phyloP scores from a whole-genome alignment of 1,284 basidiomycete genomes.

The Agaricales sp. region DNA sequence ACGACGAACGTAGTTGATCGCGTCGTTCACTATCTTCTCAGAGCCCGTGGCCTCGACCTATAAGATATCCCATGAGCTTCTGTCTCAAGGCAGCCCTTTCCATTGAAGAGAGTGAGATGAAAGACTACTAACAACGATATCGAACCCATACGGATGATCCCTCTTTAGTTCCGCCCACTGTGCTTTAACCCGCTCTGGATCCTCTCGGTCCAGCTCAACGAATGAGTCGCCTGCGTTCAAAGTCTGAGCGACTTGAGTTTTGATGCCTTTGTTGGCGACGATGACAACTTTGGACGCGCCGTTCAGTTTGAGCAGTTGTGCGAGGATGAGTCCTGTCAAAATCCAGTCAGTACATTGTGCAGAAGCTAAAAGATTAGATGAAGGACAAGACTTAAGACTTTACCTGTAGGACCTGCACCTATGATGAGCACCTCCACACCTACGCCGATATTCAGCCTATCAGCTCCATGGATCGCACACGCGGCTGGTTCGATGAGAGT shows the following conservation, averaged over 20 bases:
- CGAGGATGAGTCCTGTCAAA: constrained; percentile 67
- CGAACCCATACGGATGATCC: constrained; percentile 79
- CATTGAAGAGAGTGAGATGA: background rate
- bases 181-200: constrained; percentile 41
- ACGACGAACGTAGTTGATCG: constrained; percentile 77
- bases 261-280: constrained; percentile 79
- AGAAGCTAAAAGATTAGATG: constrained; percentile 10
- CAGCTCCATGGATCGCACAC: constrained; percentile 54
- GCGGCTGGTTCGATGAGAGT: constrained; percentile 52
- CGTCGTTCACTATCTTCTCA: constrained; percentile 69
- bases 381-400: background rate
- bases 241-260: constrained; percentile 75
- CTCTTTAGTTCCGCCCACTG: constrained; percentile 75
- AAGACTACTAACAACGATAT: constrained; percentile 52
- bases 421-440: constrained; percentile 46
- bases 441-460: constrained; percentile 44
- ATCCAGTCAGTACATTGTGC: constrained; percentile 30
- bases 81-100: background rate
- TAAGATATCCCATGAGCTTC: background rate
- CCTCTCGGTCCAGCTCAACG: constrained; percentile 68
- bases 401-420: constrained; percentile 14
- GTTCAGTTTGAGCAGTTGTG: constrained; percentile 78
- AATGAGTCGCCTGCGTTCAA: constrained; percentile 74
- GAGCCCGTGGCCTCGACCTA: constrained; percentile 73
- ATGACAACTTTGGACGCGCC: constrained; percentile 70